These are phyloP conservation scores for Boeremia exigua DNA, from an alignment of 2,329 filamentous ascomycete genomes.

Conservation along the genomic window DNA sequence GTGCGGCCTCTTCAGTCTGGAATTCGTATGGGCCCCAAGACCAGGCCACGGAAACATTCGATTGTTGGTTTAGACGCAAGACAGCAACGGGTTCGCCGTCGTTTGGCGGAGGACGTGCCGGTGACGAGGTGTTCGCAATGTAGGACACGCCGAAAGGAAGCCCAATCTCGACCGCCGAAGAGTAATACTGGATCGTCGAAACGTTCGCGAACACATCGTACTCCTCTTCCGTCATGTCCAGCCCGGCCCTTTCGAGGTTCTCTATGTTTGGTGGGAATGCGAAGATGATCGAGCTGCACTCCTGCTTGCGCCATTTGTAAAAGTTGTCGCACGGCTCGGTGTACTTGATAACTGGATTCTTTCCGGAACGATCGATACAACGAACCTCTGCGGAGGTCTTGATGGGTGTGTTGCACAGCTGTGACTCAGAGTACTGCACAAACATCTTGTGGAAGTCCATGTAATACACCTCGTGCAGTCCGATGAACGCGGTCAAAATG, in stretches of 20 bases:
- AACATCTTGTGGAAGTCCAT: conserved; percentile 48
- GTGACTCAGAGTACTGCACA: conserved; percentile 39
- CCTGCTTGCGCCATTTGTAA: conserved; percentile 41
- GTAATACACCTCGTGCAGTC: conserved; percentile 46
- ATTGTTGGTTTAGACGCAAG: conserved; percentile 37
- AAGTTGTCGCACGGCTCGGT: conserved; percentile 39
- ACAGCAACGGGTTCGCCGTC: conserved; percentile 44
- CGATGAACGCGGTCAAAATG: conserved; percentile 46
- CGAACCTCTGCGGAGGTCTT: conserved; percentile 42
- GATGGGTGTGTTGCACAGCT: conserved; percentile 41
- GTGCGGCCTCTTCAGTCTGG: conserved; percentile 35
- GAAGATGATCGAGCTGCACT: conserved; percentile 45
- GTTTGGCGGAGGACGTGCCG: conserved; percentile 39
- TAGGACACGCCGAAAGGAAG: conserved; percentile 48
- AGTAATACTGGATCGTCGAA: conserved; percentile 46
- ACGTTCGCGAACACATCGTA: conserved; percentile 41
- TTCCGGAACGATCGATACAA: conserved; percentile 45
- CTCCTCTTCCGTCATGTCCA: conserved; percentile 44
- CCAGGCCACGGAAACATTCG: conserved; percentile 44
- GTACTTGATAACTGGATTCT: conserved; percentile 42
- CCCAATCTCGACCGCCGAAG: conserved; percentile 40
- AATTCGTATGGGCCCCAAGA: conserved; percentile 47
- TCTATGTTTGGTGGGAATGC: conserved; percentile 45
- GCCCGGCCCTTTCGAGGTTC: conserved; percentile 40
- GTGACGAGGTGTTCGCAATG: conserved; percentile 33